Conservation (phyloP, 2,329 filamentous ascomycete species). For the Paecilomyces fulvus region DNA sequence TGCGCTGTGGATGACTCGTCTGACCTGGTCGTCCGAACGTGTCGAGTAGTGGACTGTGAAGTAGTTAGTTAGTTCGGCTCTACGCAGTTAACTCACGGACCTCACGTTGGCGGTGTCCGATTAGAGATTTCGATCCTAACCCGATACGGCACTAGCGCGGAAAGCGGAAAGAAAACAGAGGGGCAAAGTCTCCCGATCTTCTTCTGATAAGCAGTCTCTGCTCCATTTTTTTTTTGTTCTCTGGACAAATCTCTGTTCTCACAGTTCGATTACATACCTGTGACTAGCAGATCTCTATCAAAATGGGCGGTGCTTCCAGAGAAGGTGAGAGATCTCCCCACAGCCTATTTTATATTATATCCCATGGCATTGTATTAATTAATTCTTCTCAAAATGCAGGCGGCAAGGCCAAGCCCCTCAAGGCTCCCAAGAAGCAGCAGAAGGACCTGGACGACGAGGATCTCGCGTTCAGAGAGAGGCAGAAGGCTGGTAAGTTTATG, state of each 20-base stretch:
- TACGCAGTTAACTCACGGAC: slow-evolving; percentile 1
- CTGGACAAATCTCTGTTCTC: slow-evolving; percentile 7
- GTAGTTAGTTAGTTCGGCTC: neutral
- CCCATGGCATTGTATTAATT: slow-evolving; percentile 2
- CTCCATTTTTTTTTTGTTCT: slow-evolving; percentile 11
- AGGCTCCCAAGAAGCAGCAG: slow-evolving; percentile 76
- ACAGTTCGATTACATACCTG: neutral
- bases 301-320: slow-evolving; percentile 60
- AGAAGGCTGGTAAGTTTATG: slow-evolving; percentile 62
- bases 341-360: neutral
- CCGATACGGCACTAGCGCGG: slow-evolving; percentile 2
- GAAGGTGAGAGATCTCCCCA: slow-evolving; percentile 44
- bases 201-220: slow-evolving; percentile 15
- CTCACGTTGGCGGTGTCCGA: neutral
- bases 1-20: neutral
- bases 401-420: slow-evolving; percentile 77
- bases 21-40: neutral
- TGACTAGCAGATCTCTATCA: neutral
- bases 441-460: slow-evolving; percentile 86
- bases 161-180: neutral
- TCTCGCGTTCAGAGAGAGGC: slow-evolving; percentile 71
- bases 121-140: slow-evolving; percentile 12
- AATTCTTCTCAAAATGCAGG: slow-evolving; percentile 40
- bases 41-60: neutral
- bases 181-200: slow-evolving; percentile 8